Percentiles rank a stretch among this genome's conserved stretches.
Evolutionary conservation across 1,284 basidiomycete species (phyloP).

Genomic region (Athelia sp.): DNA sequence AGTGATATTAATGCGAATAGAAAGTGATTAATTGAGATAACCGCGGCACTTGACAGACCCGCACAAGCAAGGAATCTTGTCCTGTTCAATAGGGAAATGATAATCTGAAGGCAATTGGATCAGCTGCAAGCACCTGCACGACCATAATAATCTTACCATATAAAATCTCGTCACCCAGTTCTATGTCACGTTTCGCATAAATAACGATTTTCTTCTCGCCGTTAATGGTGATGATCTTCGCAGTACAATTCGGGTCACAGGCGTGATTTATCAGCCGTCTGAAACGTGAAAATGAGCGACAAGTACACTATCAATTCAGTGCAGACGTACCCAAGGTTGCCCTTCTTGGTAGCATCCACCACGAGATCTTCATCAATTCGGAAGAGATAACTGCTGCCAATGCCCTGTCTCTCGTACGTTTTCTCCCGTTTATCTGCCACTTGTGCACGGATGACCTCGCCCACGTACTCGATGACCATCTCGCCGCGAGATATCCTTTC

Average conservation of each 20-base stretch:
- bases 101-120: conserved; percentile 55
- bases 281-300: conserved; percentile 13
- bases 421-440: conserved; percentile 98
- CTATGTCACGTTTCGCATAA: conserved; percentile 93
- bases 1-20: conserved; percentile 1
- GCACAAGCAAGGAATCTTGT: conserved; percentile 88
- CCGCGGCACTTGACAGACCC: conserved; percentile 85
- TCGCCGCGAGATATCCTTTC: conserved; percentile 91
- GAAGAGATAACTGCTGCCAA: conserved; percentile 93
- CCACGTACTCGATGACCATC: conserved; percentile 99
- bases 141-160: conserved; percentile 60
- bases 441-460: conserved; percentile 92
- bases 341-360: conserved; percentile 98
- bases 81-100: conserved; percentile 90
- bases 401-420: conserved; percentile 92
- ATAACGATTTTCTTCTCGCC: conserved; percentile 99
- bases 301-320: conserved; percentile 6
- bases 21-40: conserved; percentile 70
- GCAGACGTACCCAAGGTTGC: conserved; percentile 83
- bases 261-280: conserved; percentile 96
- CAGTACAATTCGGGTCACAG: conserved; percentile 96
- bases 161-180: conserved; percentile 92
- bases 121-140: background rate
- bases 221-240: conserved; percentile 98
- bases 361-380: conserved; percentile 89